Percentiles rank a stretch among this genome's conserved stretches.
Conservation (phyloP, 225 moss, liverwort and hornwort genomes). For the Takakia lepidozioides region DNA sequence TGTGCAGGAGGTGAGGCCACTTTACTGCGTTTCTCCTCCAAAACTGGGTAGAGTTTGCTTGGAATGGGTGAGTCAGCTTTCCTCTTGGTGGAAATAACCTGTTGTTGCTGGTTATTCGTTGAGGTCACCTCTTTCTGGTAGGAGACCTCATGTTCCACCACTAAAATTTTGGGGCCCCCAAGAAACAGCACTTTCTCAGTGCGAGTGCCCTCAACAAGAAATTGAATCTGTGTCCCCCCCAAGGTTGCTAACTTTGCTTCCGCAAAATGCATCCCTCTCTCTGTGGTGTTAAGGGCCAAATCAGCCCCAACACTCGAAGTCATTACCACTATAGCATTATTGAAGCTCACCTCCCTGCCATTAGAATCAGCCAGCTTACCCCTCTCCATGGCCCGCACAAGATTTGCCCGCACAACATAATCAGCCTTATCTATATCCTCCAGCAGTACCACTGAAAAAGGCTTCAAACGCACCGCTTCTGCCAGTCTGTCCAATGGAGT, state of each 20-base stretch:
- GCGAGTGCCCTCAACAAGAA: slow-evolving; percentile 15
- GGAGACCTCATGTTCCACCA: slow-evolving; percentile 25
- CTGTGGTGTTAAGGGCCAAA: background rate
- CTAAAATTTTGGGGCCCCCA: slow-evolving; percentile 14
- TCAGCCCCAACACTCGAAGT: slow-evolving; percentile 52
- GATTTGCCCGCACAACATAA: slow-evolving; percentile 13
- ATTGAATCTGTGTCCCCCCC: slow-evolving; percentile 10
- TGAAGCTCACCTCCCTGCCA: slow-evolving; percentile 62
- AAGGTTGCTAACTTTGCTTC: slow-evolving; percentile 34
- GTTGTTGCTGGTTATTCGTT: slow-evolving; percentile 16
- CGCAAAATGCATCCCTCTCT: slow-evolving; percentile 18
- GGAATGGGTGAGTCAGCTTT: slow-evolving; percentile 17
- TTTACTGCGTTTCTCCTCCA: slow-evolving; percentile 16
- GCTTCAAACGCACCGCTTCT: slow-evolving; percentile 51
- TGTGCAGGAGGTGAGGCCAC: slow-evolving; percentile 10
- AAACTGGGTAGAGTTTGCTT: slow-evolving; percentile 6
- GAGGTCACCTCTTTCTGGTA: background rate
- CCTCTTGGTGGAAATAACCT: slow-evolving; percentile 36
- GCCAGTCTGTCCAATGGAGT: slow-evolving; percentile 60
- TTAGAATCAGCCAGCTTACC: slow-evolving; percentile 61
- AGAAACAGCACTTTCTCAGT: slow-evolving; percentile 28
- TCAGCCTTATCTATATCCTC: slow-evolving; percentile 81
- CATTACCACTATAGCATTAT: slow-evolving; percentile 70
- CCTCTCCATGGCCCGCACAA: slow-evolving; percentile 65
- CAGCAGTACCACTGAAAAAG: slow-evolving; percentile 60